phyloP scores from a whole-genome alignment of 2,329 filamentous ascomycete genomes.

The Tolypocladium amazonense region DNA sequence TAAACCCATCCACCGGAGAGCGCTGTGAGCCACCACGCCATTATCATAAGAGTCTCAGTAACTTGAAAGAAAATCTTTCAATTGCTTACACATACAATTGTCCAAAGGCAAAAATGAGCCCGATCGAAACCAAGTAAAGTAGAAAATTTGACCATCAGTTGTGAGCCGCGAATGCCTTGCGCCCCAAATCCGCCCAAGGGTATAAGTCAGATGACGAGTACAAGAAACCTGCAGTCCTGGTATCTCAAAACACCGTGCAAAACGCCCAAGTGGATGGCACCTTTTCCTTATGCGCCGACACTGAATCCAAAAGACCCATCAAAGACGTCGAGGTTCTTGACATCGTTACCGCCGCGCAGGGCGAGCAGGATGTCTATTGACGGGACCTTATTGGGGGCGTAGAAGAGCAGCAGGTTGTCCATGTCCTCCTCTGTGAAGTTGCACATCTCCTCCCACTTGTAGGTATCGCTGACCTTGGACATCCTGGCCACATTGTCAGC shows the following conservation, averaged over 20 bases:
- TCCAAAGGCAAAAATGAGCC: not conserved
- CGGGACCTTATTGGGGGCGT: conserved; percentile 46
- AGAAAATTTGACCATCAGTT: not conserved
- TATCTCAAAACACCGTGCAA: not conserved
- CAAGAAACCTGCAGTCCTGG: not conserved
- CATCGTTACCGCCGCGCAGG: conserved; percentile 35
- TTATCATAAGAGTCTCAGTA: not conserved
- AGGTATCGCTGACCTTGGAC: conserved; percentile 80
- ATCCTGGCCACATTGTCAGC: conserved; percentile 48
- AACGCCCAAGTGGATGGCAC: not conserved
- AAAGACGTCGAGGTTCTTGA: conserved; percentile 41
- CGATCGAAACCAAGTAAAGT: no score
- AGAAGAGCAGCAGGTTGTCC: conserved; percentile 70
- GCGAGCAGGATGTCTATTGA: conserved; percentile 42
- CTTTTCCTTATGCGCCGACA: conserved; percentile 27
- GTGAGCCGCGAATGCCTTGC: not conserved
- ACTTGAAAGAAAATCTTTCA: not conserved
- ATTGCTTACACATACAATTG: not conserved
- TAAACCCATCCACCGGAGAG: no score
- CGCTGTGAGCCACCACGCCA: not conserved
- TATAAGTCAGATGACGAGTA: not conserved
- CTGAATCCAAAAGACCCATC: conserved; percentile 51
- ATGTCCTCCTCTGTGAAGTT: conserved; percentile 76
- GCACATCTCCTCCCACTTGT: conserved; percentile 76
- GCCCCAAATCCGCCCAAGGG: not conserved